Percentiles rank a stretch among this genome's conserved stretches.
phyloP scores from a whole-genome alignment of 2,329 filamentous ascomycete species.

The Domatiomyces catenatus region DNA sequence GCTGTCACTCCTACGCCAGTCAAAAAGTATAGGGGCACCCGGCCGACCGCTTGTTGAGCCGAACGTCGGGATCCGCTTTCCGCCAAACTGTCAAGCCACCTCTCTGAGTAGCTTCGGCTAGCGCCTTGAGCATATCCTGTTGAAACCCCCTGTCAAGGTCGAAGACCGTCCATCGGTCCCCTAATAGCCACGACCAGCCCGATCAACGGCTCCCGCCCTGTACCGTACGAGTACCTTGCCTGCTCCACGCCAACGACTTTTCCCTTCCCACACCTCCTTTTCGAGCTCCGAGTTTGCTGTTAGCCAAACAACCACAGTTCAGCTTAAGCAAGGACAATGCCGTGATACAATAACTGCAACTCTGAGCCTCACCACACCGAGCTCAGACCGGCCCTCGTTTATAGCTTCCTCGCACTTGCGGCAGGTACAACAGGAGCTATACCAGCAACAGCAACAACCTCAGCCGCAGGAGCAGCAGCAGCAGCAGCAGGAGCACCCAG shows the following conservation, averaged over 20 bases:
- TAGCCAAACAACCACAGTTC: neutral
- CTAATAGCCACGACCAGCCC: neutral
- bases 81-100: neutral
- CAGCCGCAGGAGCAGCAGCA: neutral
- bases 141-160: neutral
- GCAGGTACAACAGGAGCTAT: neutral
- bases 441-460: neutral
- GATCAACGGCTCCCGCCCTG: neutral
- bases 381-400: neutral
- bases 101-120: neutral
- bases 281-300: neutral
- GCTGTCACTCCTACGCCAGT: neutral
- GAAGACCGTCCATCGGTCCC: neutral
- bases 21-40: neutral
- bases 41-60: neutral
- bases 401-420: conserved; percentile 2
- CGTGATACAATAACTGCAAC: neutral
- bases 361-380: neutral
- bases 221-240: neutral
- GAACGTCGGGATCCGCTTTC: neutral
- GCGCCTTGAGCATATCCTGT: neutral
- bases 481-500: neutral
- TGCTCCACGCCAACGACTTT: neutral
- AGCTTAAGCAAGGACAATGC: neutral
- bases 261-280: neutral